Percentiles rank a stretch among this genome's conserved stretches.
phyloP scores from a whole-genome alignment of 148 eudicot species.

The Rhododendron henanense region DNA sequence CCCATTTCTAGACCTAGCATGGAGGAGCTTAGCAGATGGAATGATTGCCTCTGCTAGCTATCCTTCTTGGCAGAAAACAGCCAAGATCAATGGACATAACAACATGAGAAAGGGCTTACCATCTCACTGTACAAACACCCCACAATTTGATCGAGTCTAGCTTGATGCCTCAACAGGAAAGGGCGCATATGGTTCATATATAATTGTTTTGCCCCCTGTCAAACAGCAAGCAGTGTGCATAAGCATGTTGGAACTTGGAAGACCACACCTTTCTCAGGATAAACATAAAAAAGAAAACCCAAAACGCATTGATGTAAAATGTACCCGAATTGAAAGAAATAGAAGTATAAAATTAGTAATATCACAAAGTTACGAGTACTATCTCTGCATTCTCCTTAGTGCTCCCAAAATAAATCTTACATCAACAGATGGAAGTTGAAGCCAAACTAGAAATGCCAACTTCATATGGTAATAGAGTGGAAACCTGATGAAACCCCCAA shows the following conservation, averaged over 20 bases:
- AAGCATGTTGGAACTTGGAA: background rate
- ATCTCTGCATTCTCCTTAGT: background rate
- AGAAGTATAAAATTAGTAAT: background rate
- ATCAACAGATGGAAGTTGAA: constrained; percentile 78
- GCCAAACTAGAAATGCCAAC: constrained; percentile 98
- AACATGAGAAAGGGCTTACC: constrained; percentile 36
- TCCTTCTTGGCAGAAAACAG: background rate
- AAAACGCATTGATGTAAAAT: background rate
- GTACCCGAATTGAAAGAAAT: background rate
- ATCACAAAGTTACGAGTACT: background rate
- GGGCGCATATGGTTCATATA: constrained; percentile 72
- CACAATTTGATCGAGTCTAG: constrained; percentile 60
- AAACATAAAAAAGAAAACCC: background rate
- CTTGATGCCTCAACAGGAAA: constrained; percentile 79
- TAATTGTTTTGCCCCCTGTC: constrained; percentile 76
- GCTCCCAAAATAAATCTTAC: constrained; percentile 38
- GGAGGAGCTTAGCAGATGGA: background rate
- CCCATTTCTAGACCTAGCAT: background rate
- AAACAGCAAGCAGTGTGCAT: constrained; percentile 1
- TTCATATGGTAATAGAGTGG: constrained; percentile 87
- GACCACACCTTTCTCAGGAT: background rate
- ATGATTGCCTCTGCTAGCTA: background rate
- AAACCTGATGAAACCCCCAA: constrained; percentile 45
- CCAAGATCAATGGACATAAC: background rate
- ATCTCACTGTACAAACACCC: constrained; percentile 52